Conservation (phyloP, 1,284 basidiomycete species). For the Melampsora abietis-canadensis region DNA sequence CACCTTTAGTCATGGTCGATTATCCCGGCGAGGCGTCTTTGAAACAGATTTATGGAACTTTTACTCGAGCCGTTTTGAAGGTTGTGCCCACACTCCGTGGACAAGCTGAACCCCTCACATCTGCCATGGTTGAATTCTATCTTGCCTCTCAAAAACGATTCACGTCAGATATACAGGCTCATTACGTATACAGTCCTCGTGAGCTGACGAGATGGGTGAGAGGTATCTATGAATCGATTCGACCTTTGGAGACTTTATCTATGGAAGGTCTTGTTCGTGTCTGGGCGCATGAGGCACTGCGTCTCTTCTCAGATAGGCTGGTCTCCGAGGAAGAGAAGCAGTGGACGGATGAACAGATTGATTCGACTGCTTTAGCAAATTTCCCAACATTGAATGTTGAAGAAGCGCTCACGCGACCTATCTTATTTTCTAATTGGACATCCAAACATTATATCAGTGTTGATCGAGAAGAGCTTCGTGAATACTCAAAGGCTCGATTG, state of each 20-base stretch:
- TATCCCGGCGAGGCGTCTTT: constrained; percentile 96
- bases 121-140: constrained; percentile 96
- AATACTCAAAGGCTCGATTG: constrained; percentile 93
- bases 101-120: constrained; percentile 89
- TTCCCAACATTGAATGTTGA: constrained; percentile 87
- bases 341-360: constrained; percentile 94
- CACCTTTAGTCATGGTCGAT: constrained; percentile 98
- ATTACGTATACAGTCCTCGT: constrained; percentile 98
- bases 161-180: constrained; percentile 92
- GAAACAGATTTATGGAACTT: constrained; percentile 99
- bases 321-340: constrained; percentile 83
- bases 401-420: constrained; percentile 80
- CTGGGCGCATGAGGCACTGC: constrained; percentile 96
- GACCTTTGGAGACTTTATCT: constrained; percentile 80
- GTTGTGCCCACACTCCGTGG: constrained; percentile 88
- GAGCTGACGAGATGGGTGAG: constrained; percentile 97
- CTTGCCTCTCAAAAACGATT: constrained; percentile 88
- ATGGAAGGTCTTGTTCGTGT: constrained; percentile 93
- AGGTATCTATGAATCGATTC: constrained; percentile 94
- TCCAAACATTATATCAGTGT: constrained; percentile 96
- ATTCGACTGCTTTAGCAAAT: constrained; percentile 74
- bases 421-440: constrained; percentile 98
- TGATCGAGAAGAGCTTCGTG: constrained; percentile 83
- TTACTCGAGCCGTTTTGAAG: constrained; percentile 92
- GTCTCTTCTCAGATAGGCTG: constrained; percentile 95